phyloP scores from a whole-genome alignment of 208 protist species.

The Leptomonas seymouri region DNA sequence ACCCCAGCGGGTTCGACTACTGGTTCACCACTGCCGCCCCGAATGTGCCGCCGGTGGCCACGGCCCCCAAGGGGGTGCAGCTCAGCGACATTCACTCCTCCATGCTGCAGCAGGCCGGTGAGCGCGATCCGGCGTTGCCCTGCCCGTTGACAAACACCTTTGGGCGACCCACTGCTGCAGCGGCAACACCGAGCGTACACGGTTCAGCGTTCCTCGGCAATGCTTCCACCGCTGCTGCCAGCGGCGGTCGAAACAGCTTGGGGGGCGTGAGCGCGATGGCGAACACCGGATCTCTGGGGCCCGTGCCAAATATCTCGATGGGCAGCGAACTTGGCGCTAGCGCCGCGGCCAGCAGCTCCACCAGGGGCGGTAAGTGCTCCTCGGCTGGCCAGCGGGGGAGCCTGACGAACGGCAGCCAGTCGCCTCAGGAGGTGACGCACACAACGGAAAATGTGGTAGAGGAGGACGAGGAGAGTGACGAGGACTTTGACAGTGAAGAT shows the following conservation, averaged over 20 bases:
- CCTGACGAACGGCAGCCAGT: constrained; percentile 23
- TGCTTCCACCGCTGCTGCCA: background rate
- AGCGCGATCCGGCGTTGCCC: background rate
- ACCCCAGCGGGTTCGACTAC: constrained; percentile 16
- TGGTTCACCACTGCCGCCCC: constrained; percentile 22
- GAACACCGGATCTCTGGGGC: background rate
- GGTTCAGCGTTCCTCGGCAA: background rate
- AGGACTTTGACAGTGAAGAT: constrained; percentile 56
- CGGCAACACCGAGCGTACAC: background rate
- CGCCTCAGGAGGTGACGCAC: constrained; percentile 28
- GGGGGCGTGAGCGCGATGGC: background rate
- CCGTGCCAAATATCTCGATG: background rate
- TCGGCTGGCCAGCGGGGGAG: constrained; percentile 8
- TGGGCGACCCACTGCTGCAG: background rate
- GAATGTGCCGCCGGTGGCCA: constrained; percentile 23
- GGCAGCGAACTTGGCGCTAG: background rate
- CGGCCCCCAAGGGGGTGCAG: constrained; percentile 39
- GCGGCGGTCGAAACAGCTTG: background rate
- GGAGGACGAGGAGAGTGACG: constrained; percentile 47
- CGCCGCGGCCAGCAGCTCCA: background rate
- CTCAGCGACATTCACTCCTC: constrained; percentile 34
- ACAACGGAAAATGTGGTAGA: constrained; percentile 21
- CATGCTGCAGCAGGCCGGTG: constrained; percentile 9
- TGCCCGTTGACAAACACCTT: background rate
- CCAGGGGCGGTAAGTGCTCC: background rate